Evolutionary conservation across 768 basidiomycete species (phyloP).

Genomic region (Tylopilus felleus): DNA sequence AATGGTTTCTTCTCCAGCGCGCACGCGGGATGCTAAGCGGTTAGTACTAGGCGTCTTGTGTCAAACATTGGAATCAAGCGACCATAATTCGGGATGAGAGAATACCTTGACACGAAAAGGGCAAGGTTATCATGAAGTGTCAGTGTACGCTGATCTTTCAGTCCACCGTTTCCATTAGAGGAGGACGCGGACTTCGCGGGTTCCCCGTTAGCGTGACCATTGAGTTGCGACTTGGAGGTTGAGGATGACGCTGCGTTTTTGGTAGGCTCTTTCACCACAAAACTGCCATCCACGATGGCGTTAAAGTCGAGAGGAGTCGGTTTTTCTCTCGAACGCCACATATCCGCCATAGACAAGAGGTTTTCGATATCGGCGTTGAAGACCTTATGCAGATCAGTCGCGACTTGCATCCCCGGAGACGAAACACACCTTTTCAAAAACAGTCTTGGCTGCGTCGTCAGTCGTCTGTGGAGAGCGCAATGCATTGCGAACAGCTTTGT

Average conservation of each 20-base stretch:
- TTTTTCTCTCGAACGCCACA: conserved; percentile 92
- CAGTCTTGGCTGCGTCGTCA: conserved; percentile 58
- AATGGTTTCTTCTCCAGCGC: conserved; percentile 65
- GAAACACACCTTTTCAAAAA: conserved; percentile 75
- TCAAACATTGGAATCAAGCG: conserved; percentile 7
- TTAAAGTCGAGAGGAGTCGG: conserved; percentile 84
- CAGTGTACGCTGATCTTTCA: conserved; percentile 83
- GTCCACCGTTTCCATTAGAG: conserved; percentile 27
- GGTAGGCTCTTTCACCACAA: conserved; percentile 39
- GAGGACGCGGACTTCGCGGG: conserved; percentile 1
- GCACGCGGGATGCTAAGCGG: conserved; percentile 67
- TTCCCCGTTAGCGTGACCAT: conserved; percentile 24
- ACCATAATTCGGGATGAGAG: neutral
- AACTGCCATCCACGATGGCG: conserved; percentile 63
- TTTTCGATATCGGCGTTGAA: conserved; percentile 87
- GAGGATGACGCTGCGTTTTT: conserved; percentile 9
- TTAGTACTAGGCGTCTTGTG: conserved; percentile 54
- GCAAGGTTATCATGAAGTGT: conserved; percentile 76
- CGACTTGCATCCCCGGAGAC: neutral
- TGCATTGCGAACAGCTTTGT: conserved; percentile 72
- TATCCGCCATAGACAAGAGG: conserved; percentile 88
- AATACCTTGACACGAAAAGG: conserved; percentile 82
- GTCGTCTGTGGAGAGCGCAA: conserved; percentile 44
- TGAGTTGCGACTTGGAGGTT: conserved; percentile 25
- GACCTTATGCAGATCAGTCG: conserved; percentile 49